A percentile compares a stretch with the other conserved stretches of the same genome.
phyloP scores from a whole-genome alignment of 2,329 filamentous ascomycete species.

The Dichotomopilus funicola region DNA sequence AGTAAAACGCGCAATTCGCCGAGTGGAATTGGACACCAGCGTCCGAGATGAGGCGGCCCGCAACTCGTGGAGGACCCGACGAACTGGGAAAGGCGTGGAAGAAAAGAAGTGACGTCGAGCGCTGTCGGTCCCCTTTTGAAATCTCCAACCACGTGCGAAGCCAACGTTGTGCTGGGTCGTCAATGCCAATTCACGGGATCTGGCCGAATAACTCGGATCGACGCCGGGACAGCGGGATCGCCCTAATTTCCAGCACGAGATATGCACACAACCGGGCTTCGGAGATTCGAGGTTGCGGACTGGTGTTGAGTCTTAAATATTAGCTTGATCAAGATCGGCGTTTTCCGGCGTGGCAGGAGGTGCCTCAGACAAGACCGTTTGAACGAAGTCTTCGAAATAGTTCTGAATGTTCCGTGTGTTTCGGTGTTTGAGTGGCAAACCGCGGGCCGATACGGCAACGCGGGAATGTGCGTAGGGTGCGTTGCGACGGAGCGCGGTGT shows the following conservation, averaged over 20 bases:
- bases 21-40: conserved; percentile 11
- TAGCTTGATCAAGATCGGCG: conserved; percentile 19
- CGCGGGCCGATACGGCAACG: conserved; percentile 12
- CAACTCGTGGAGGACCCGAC: neutral
- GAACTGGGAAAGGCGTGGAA: conserved; percentile 4
- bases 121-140: neutral
- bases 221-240: conserved; percentile 20
- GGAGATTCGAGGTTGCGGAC: conserved; percentile 16
- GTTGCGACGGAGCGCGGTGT: too few relatives aligned
- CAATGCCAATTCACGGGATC: neutral
- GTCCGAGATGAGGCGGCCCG: conserved; percentile 13
- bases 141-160: conserved; percentile 7
- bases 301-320: conserved; percentile 19
- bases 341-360: neutral
- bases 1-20: conserved; percentile 16
- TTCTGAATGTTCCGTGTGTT: neutral
- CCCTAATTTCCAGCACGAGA: conserved; percentile 15
- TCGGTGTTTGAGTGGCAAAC: conserved; percentile 6
- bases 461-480: neutral
- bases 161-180: conserved; percentile 9
- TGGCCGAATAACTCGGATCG: conserved; percentile 3
- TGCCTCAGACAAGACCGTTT: neutral
- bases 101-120: too few relatives aligned
- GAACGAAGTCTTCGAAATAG: neutral
- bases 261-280: conserved; percentile 18